A percentile compares a stretch with the other conserved stretches of the same genome.
Conservation (phyloP, 768 basidiomycete species). For the Gautieria morchelliformis region DNA sequence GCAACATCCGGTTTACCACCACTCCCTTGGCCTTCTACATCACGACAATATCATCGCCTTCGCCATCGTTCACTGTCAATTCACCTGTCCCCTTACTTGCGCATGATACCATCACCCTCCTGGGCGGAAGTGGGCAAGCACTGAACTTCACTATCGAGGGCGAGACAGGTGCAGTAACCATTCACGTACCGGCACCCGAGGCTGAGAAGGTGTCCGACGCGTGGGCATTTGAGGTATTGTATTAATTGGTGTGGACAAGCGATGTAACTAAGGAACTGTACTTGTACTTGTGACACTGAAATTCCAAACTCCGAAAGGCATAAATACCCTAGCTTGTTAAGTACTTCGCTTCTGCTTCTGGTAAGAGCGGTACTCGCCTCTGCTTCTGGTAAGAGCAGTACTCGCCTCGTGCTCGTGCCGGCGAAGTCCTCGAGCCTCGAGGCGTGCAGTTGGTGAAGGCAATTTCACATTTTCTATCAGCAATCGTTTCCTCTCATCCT, state of each 20-base stretch:
- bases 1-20: slow-evolving; percentile 1
- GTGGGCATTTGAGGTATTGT: background rate
- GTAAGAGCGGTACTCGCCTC: background rate
- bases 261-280: background rate
- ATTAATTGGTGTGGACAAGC: background rate
- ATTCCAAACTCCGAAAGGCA: background rate
- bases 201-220: background rate
- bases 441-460: background rate
- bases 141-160: background rate
- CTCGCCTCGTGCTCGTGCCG: background rate
- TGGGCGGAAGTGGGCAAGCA: background rate
- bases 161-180: background rate
- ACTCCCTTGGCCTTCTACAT: slow-evolving; percentile 3
- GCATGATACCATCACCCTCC: background rate
- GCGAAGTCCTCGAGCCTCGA: background rate
- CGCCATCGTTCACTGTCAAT: background rate
- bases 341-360: no score
- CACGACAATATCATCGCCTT: background rate
- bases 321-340: background rate
- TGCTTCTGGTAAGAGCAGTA: background rate
- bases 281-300: background rate
- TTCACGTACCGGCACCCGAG: background rate
- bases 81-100: slow-evolving; percentile 2
- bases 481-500: background rate
- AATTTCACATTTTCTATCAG: background rate